Evolutionary conservation across 768 basidiomycete species (phyloP).

Genomic region (Coprinopsis sp.): DNA sequence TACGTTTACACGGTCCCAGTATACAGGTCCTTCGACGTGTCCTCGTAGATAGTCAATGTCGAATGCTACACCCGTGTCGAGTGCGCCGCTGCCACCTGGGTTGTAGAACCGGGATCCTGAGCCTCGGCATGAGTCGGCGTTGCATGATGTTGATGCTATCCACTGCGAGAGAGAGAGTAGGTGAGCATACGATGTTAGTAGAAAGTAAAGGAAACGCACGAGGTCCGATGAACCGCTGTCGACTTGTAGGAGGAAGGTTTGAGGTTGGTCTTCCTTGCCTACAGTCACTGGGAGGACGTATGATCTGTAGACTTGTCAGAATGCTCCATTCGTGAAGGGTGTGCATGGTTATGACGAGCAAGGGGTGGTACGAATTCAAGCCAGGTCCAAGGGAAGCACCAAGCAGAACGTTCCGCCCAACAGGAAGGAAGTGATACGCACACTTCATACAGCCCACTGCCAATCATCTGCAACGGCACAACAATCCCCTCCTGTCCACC

Average conservation of each 20-base stretch:
- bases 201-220: conserved; percentile 34
- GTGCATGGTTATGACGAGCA: too few species aligned
- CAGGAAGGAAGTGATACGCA: too few species aligned
- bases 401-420: too few species aligned
- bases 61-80: conserved; percentile 39
- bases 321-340: too few species aligned
- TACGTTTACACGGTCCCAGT: conserved; percentile 61
- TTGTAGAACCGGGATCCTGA: conserved; percentile 52
- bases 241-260: conserved; percentile 55
- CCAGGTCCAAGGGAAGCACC: too few species aligned
- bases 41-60: conserved; percentile 59
- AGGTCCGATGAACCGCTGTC: conserved; percentile 83
- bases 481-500: conserved; percentile 55
- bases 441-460: conserved; percentile 52
- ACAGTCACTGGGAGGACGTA: conserved; percentile 64
- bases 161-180: conserved; percentile 44
- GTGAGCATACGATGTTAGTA: neutral
- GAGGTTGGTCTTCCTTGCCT: conserved; percentile 42
- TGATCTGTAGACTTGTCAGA: conserved; percentile 33
- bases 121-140: conserved; percentile 45
- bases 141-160: conserved; percentile 67
- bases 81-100: conserved; percentile 37
- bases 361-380: too few species aligned
- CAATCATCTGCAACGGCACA: conserved; percentile 51
- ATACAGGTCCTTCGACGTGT: conserved; percentile 53